A percentile compares a stretch with the other conserved stretches of the same genome.
Conservation (phyloP, 73 alveolate species). For the Tetrahymena malaccensis region DNA sequence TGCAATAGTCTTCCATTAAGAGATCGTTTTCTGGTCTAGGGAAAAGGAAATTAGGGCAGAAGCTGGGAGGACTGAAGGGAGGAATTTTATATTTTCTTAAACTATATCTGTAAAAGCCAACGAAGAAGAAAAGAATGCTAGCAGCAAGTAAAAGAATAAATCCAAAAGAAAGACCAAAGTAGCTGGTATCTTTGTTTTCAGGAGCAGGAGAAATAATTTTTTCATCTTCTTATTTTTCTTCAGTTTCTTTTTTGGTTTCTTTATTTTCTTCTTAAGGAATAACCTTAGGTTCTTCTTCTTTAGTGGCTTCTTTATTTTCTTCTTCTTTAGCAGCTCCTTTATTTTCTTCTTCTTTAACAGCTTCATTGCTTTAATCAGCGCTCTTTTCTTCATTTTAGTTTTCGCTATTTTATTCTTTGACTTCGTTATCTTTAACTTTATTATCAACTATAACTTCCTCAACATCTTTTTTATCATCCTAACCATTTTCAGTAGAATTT, state of each 20-base stretch:
- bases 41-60: not conserved
- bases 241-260: not conserved
- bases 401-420: too few relatives aligned
- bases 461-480: too few relatives aligned
- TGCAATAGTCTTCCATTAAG: not conserved
- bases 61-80: not conserved
- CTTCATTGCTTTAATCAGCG: not conserved
- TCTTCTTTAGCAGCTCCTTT: not conserved
- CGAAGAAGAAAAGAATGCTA: not conserved
- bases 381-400: too few relatives aligned
- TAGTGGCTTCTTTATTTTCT: not conserved
- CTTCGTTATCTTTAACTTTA: not conserved
- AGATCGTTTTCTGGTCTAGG: not conserved
- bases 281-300: not conserved
- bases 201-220: not conserved
- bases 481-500: too few relatives aligned
- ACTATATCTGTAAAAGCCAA: not conserved
- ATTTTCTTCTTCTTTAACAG: not conserved
- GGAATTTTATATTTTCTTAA: not conserved
- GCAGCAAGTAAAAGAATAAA: not conserved
- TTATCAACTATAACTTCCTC: not conserved
- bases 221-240: not conserved
- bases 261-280: not conserved
- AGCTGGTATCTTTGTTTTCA: not conserved
- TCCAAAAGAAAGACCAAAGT: not conserved